Evolutionary conservation across 1,284 basidiomycete genomes (phyloP).

Genomic region (Rhodotorula sp.): DNA sequence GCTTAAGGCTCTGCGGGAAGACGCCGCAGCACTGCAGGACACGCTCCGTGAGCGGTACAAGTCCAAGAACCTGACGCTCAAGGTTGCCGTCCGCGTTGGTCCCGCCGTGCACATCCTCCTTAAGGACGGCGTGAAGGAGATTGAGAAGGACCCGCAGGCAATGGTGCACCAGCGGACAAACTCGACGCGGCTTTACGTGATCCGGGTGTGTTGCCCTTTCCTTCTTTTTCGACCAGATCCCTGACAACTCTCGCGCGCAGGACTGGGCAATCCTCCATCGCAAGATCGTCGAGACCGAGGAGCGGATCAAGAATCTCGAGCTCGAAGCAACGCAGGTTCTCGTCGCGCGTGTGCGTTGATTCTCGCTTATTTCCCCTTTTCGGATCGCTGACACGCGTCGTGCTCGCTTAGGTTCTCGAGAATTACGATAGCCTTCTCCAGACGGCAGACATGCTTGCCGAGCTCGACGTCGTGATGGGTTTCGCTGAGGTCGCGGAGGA

Average conservation of each 20-base stretch:
- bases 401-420: slow-evolving; percentile 17
- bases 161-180: slow-evolving; percentile 14
- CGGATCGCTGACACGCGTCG: no score
- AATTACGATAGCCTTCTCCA: slow-evolving; percentile 58
- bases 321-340: slow-evolving; percentile 30
- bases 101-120: slow-evolving; percentile 23
- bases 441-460: slow-evolving; percentile 81
- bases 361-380: background rate
- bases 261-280: slow-evolving; percentile 25
- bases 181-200: slow-evolving; percentile 21
- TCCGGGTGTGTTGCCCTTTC: background rate
- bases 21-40: slow-evolving; percentile 45
- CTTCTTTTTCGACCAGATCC: background rate
- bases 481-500: slow-evolving; percentile 83
- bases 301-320: slow-evolving; percentile 36
- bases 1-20: slow-evolving; percentile 41
- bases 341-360: slow-evolving; percentile 17
- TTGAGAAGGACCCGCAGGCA: slow-evolving; percentile 24
- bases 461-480: slow-evolving; percentile 79
- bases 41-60: slow-evolving; percentile 41
- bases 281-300: slow-evolving; percentile 11
- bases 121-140: slow-evolving; percentile 8
- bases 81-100: slow-evolving; percentile 17
- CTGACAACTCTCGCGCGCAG: slow-evolving; percentile 4
- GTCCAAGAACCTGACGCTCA: slow-evolving; percentile 15